Conservation (phyloP, 345 rosid genomes). For the Gossypium mustelinum region DNA sequence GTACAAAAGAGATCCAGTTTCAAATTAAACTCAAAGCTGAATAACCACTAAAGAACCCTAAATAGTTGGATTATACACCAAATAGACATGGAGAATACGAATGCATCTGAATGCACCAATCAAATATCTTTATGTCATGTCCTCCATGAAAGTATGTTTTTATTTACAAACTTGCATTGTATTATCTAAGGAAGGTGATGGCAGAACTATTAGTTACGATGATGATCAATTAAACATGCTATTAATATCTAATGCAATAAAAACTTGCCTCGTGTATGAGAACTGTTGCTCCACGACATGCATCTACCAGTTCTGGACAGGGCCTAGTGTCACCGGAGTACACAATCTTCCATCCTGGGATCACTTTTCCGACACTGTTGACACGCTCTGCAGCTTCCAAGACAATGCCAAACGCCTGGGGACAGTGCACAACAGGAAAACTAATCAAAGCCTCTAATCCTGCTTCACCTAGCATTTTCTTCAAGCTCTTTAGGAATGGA, state of each 20-base stretch:
- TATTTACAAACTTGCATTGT: not conserved
- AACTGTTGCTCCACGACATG: slow-evolving; percentile 72
- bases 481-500: slow-evolving; percentile 46
- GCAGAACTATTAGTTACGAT: not conserved
- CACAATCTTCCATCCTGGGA: slow-evolving; percentile 92
- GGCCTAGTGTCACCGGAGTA: slow-evolving; percentile 98
- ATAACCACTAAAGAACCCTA: not conserved
- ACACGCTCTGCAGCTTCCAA: slow-evolving; percentile 68
- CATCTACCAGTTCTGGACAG: slow-evolving; percentile 65
- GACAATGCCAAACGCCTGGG: slow-evolving; percentile 76
- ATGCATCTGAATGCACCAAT: not conserved
- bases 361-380: slow-evolving; percentile 56
- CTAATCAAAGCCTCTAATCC: slow-evolving; percentile 69
- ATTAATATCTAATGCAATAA: not conserved
- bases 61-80: not conserved
- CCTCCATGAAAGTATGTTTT: not conserved
- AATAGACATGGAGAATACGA: not conserved
- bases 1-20: not conserved
- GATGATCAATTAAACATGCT: not conserved
- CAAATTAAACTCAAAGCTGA: not conserved
- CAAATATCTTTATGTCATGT: not conserved
- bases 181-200: not conserved
- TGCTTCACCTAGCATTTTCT: slow-evolving; percentile 51
- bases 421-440: slow-evolving; percentile 93
- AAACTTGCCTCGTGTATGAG: slow-evolving; percentile 82